phyloP scores from a whole-genome alignment of 2,329 filamentous ascomycete species.

The Fusarium tjaetaba region DNA sequence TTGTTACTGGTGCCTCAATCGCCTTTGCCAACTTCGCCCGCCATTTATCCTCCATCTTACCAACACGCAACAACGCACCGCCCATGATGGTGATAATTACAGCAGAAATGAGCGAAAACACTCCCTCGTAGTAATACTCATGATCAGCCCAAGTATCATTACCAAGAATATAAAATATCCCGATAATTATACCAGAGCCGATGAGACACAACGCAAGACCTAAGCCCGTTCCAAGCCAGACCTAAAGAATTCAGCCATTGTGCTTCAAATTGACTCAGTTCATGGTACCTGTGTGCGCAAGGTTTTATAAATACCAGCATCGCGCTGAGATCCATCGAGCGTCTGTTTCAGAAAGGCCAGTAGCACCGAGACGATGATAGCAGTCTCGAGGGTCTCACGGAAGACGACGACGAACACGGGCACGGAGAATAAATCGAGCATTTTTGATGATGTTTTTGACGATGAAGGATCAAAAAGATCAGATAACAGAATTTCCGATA shows the following conservation, averaged over 20 bases:
- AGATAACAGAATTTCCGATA: slow-evolving; percentile 33
- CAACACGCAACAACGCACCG: slow-evolving; percentile 80
- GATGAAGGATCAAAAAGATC: slow-evolving; percentile 18
- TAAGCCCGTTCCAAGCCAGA: slow-evolving; percentile 64
- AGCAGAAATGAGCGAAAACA: slow-evolving; percentile 79
- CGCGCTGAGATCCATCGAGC: slow-evolving; percentile 70
- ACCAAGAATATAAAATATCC: slow-evolving; percentile 75
- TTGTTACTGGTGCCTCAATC: slow-evolving; percentile 62
- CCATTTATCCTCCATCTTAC: slow-evolving; percentile 89
- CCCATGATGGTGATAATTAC: slow-evolving; percentile 87
- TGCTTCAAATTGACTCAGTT: neutral
- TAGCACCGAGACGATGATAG: slow-evolving; percentile 85
- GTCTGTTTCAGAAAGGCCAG: slow-evolving; percentile 87
- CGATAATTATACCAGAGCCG: slow-evolving; percentile 75
- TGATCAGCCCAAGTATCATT: slow-evolving; percentile 73
- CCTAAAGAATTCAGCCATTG: slow-evolving; percentile 43
- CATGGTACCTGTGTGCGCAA: slow-evolving; percentile 70
- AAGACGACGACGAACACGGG: slow-evolving; percentile 93
- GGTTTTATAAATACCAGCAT: slow-evolving; percentile 72
- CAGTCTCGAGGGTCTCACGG: slow-evolving; percentile 84
- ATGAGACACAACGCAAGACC: slow-evolving; percentile 66
- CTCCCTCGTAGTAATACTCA: slow-evolving; percentile 85
- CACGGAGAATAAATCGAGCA: slow-evolving; percentile 77
- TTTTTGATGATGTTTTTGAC: slow-evolving; percentile 44
- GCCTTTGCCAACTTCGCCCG: slow-evolving; percentile 79